Conservation (phyloP, 2,329 filamentous ascomycete species). For the Plectosphaerella sp. region DNA sequence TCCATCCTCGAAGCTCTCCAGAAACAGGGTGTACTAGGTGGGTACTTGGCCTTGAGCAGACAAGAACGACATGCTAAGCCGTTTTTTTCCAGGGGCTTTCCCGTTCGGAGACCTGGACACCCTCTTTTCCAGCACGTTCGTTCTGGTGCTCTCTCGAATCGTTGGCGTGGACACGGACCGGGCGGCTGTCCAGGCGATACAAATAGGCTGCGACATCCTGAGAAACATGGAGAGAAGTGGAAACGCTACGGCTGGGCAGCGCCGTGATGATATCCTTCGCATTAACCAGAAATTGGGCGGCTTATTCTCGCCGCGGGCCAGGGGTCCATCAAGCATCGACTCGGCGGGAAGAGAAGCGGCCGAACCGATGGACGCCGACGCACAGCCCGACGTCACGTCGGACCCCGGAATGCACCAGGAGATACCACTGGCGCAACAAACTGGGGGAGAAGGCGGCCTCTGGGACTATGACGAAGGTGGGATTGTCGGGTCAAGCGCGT, state of each 20-base stretch:
- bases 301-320: neutral
- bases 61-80: no score
- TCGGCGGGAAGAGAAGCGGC: neutral
- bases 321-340: neutral
- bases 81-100: neutral
- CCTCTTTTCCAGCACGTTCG: neutral
- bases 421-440: neutral
- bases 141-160: neutral
- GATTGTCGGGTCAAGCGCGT: neutral
- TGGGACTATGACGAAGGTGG: neutral
- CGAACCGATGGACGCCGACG: neutral
- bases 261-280: neutral
- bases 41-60: neutral
- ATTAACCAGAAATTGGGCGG: neutral
- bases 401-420: neutral
- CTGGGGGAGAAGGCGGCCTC: neutral
- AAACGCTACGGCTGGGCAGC: neutral
- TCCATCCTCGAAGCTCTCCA: neutral
- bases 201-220: neutral
- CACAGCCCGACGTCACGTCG: neutral
- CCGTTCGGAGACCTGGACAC: conserved; percentile 1
- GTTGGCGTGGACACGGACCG: neutral
- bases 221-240: neutral
- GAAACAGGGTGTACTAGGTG: neutral
- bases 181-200: neutral